These are phyloP conservation scores for Pichia sp. DNA, from an alignment of 1,139 yeast genomes.

Conservation along the genomic window DNA sequence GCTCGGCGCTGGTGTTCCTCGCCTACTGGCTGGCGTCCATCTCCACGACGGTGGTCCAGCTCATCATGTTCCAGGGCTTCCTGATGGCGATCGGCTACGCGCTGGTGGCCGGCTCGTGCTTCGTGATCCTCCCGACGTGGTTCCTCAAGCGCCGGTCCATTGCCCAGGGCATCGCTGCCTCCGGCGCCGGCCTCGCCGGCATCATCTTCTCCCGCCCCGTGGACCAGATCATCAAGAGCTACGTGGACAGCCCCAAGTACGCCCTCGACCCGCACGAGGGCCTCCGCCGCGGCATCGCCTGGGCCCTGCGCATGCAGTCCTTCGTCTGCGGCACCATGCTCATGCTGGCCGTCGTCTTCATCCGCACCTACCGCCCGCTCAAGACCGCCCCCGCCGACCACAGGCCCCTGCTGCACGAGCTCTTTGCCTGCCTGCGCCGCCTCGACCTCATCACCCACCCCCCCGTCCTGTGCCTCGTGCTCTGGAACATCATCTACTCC, in stretches of 20 bases:
- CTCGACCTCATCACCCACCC: slow-evolving; percentile 15
- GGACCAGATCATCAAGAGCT: slow-evolving; percentile 36
- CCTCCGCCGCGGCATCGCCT: slow-evolving; percentile 53
- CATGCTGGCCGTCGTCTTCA: slow-evolving; percentile 37
- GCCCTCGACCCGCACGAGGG: slow-evolving; percentile 19
- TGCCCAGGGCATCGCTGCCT: slow-evolving; percentile 52
- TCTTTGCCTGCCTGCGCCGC: slow-evolving; percentile 14
- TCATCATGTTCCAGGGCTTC: slow-evolving; percentile 68
- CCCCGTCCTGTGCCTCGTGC: slow-evolving; percentile 42
- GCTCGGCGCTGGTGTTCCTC: slow-evolving; percentile 47
- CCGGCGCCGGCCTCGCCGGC: slow-evolving; percentile 65
- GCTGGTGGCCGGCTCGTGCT: slow-evolving; percentile 56
- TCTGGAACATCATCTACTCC: slow-evolving; percentile 53
- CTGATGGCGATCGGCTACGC: slow-evolving; percentile 59
- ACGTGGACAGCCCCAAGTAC: slow-evolving; percentile 14
- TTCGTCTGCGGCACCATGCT: slow-evolving; percentile 38
- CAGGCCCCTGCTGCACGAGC: slow-evolving; percentile 20
- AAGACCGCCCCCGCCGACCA: slow-evolving; percentile 21
- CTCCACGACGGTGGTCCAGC: slow-evolving; percentile 54
- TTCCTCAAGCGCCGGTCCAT: slow-evolving; percentile 53
- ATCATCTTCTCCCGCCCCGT: slow-evolving; percentile 37
- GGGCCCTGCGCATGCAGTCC: slow-evolving; percentile 66
- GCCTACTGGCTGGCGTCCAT: slow-evolving; percentile 65
- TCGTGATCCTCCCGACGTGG: slow-evolving; percentile 56
- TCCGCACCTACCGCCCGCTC: slow-evolving; percentile 43